Evolutionary conservation across 202 grass and related monocot species (phyloP).

Genomic region (Zoysia matrella): DNA sequence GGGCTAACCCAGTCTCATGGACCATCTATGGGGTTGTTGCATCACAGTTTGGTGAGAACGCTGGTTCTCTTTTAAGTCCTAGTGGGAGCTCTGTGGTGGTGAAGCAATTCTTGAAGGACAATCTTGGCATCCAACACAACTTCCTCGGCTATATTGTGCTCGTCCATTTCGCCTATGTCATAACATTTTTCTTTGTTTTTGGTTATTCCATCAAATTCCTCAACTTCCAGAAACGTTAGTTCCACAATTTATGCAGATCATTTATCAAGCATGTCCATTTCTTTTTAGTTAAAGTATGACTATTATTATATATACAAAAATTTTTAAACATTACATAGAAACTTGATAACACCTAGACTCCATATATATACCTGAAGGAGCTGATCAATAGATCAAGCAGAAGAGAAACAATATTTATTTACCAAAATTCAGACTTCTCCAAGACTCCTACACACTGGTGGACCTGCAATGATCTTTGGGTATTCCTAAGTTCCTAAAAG

Average conservation of each 20-base stretch:
- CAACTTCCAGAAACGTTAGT: slow-evolving; percentile 86
- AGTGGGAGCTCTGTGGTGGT: slow-evolving; percentile 38
- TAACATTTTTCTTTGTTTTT: slow-evolving; percentile 67
- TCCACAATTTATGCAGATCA: no score
- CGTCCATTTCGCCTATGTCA: slow-evolving; percentile 60
- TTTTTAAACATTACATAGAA: no score
- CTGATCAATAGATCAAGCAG: no score
- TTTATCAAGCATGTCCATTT: neutral
- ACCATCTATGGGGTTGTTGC: slow-evolving; percentile 73
- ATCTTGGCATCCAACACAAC: slow-evolving; percentile 51
- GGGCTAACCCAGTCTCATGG: slow-evolving; percentile 77
- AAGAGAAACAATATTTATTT: no score
- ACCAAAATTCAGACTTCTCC: no score
- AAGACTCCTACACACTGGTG: no score
- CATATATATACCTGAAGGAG: no score
- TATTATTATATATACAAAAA: no score
- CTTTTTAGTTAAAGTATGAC: neutral
- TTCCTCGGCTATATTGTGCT: slow-evolving; percentile 70
- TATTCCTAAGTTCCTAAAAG: no score
- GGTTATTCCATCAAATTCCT: slow-evolving; percentile 70
- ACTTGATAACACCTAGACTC: no score
- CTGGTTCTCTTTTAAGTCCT: slow-evolving; percentile 32
- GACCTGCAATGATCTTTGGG: no score
- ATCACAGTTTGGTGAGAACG: slow-evolving; percentile 70
- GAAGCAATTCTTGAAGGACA: slow-evolving; percentile 57